These are phyloP conservation scores for Entomophthora muscae DNA, from an alignment of 371 early-diverging fungal genomes.

Conservation along the genomic window DNA sequence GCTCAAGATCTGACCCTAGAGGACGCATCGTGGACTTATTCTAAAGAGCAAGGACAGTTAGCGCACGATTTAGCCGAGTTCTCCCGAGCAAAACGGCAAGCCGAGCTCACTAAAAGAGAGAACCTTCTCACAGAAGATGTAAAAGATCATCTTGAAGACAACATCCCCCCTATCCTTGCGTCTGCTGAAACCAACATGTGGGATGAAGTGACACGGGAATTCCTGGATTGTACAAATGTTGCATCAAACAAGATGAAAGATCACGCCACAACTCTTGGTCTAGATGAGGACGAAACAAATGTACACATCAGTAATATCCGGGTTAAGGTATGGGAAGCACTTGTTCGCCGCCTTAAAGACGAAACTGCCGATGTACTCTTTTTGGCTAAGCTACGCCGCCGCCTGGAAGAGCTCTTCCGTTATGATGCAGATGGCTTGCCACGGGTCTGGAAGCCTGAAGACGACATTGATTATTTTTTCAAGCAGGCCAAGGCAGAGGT, in stretches of 20 bases:
- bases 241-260: not conserved
- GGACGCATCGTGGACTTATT: not conserved
- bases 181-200: not conserved
- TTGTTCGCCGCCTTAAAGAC: slow-evolving; percentile 53
- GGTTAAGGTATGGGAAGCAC: slow-evolving; percentile 48
- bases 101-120: not conserved
- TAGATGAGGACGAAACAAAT: not conserved
- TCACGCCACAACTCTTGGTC: not conserved
- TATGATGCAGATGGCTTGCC: slow-evolving; percentile 86
- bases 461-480: slow-evolving; percentile 81
- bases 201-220: not conserved
- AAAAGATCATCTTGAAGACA: not conserved
- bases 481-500: slow-evolving; percentile 44
- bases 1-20: not conserved
- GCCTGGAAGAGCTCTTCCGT: slow-evolving; percentile 67
- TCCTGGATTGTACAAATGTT: not conserved
- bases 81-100: not conserved
- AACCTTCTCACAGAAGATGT: not conserved
- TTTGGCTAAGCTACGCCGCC: slow-evolving; percentile 48
- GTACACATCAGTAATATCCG: slow-evolving; percentile 15
- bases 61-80: not conserved
- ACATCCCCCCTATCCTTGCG: not conserved
- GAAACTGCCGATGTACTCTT: slow-evolving; percentile 65
- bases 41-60: not conserved
- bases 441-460: slow-evolving; percentile 80